Conservation (phyloP, 129 eudicot species). For the Saposhnikovia divaricata region DNA sequence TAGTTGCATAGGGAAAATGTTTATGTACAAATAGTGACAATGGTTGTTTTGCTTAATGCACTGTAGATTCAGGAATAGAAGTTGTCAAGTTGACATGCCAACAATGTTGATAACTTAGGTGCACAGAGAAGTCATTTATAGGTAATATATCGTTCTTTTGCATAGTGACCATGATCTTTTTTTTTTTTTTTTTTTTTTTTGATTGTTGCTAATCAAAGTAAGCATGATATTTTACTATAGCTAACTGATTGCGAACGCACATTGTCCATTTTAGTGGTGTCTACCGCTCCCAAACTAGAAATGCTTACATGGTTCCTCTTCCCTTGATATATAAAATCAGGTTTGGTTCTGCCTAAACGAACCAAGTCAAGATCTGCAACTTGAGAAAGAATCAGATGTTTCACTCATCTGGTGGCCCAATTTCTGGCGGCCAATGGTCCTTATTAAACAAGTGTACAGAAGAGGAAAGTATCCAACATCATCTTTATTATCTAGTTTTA, state of each 20-base stretch:
- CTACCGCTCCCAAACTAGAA: background rate
- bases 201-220: background rate
- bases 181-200: no score
- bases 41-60: constrained; percentile 11
- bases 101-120: background rate
- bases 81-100: background rate
- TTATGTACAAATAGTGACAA: constrained; percentile 20
- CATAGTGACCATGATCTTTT: background rate
- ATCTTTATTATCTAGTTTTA: no score
- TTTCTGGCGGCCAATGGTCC: background rate
- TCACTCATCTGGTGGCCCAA: background rate
- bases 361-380: background rate
- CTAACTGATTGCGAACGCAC: background rate
- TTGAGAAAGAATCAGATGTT: constrained; percentile 1
- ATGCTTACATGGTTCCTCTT: background rate
- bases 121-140: background rate
- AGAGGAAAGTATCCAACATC: background rate
- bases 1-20: constrained; percentile 9
- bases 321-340: background rate
- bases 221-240: background rate
- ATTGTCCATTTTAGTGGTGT: background rate
- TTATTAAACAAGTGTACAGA: background rate
- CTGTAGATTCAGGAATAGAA: constrained; percentile 20
- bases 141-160: background rate
- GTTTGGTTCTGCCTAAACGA: background rate